Conservation (phyloP, 176 grass and related monocot species). For the Chrysopogon serrulatus region DNA sequence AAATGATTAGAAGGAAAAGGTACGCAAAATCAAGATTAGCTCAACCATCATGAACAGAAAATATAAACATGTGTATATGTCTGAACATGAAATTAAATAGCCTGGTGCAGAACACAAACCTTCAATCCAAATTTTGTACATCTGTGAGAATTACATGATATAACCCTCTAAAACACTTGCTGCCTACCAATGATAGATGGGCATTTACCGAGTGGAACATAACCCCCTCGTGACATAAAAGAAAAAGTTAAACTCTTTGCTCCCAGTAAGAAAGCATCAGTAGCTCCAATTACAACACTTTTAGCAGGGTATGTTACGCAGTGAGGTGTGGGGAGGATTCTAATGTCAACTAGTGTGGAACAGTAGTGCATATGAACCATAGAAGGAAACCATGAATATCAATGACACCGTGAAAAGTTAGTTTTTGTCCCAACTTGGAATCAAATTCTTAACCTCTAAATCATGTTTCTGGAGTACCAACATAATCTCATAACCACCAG, state of each 20-base stretch:
- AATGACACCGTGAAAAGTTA: conserved; percentile 17
- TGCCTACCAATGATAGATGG: conserved; percentile 28
- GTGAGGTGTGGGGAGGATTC: conserved; percentile 27
- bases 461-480: neutral
- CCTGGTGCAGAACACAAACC: conserved; percentile 1
- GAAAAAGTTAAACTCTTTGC: neutral
- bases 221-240: conserved; percentile 11
- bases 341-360: conserved; percentile 2
- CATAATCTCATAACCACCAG: conserved; percentile 16
- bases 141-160: conserved; percentile 26
- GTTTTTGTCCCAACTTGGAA: neutral
- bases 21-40: neutral
- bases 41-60: neutral
- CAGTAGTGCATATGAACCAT: conserved; percentile 21
- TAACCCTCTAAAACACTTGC: conserved; percentile 24
- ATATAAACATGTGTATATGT: neutral
- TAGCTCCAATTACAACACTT: conserved; percentile 14
- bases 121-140: conserved; percentile 37
- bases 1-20: neutral
- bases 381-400: conserved; percentile 3
- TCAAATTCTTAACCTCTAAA: conserved; percentile 4
- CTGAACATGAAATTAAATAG: neutral
- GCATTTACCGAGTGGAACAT: conserved; percentile 26
- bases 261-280: conserved; percentile 7
- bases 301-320: conserved; percentile 1